phyloP scores from a whole-genome alignment of 148 eudicot genomes.

The Chenopodium berlandieri region DNA sequence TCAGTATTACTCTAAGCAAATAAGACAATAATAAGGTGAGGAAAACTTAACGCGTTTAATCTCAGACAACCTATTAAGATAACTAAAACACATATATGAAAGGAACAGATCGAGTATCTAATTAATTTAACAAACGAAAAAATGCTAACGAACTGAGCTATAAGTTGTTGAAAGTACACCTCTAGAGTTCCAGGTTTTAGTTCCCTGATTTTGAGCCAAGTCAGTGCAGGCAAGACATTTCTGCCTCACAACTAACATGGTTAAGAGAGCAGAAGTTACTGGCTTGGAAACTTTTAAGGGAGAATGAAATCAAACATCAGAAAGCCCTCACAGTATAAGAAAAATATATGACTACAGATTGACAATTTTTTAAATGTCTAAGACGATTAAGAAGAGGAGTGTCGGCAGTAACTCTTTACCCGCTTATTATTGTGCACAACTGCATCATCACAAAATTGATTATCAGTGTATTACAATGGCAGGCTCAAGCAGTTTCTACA shows the following conservation, averaged over 20 bases:
- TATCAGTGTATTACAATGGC: not conserved
- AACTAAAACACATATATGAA: too few relatives aligned
- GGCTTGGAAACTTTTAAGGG: not conserved
- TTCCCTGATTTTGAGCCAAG: not conserved
- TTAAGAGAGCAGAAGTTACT: not conserved
- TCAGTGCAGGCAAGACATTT: not conserved
- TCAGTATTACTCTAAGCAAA: too few relatives aligned
- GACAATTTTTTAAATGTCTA: not conserved
- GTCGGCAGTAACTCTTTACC: not conserved
- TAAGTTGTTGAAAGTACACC: not conserved
- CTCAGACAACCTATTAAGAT: too few relatives aligned
- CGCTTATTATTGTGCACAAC: too few relatives aligned
- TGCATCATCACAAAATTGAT: too few relatives aligned
- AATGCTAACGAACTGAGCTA: not conserved
- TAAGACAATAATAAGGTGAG: too few relatives aligned
- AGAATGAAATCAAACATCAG: too few relatives aligned
- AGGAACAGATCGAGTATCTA: too few relatives aligned
- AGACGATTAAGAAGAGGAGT: not conserved
- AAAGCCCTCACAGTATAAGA: not conserved
- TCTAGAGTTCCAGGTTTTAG: not conserved
- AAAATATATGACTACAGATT: too few relatives aligned
- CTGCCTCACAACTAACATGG: not conserved
- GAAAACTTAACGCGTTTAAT: too few relatives aligned
- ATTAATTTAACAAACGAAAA: not conserved
- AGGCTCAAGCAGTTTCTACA: conserved; percentile 3